Percentiles rank a stretch among this genome's conserved stretches.
Evolutionary conservation across 2,329 filamentous ascomycete genomes (phyloP).

Genomic region (Dryadomyces quercivorus): DNA sequence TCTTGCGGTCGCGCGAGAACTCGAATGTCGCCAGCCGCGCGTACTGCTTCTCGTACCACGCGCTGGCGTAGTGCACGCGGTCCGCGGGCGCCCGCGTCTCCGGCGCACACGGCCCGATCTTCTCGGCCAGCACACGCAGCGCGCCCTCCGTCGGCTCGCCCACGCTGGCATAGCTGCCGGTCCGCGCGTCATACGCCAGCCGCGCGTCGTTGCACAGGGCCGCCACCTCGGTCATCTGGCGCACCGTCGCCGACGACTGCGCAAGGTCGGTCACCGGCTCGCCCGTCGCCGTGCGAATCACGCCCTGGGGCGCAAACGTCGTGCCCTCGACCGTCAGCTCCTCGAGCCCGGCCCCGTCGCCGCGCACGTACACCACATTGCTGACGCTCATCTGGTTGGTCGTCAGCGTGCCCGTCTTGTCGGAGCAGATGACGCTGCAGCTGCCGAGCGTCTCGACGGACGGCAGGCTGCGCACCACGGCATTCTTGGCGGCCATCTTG

Average conservation of each 20-base stretch:
- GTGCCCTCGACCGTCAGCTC: conserved; percentile 87
- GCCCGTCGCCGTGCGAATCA: conserved; percentile 51
- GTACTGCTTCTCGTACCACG: conserved; percentile 67
- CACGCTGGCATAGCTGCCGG: conserved; percentile 63
- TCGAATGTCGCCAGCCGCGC: conserved; percentile 79
- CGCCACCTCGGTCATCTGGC: conserved; percentile 61
- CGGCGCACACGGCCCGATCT: conserved; percentile 73
- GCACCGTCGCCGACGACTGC: conserved; percentile 61
- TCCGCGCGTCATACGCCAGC: conserved; percentile 69
- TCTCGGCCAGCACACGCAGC: conserved; percentile 80
- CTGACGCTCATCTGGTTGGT: conserved; percentile 99
- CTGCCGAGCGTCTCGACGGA: conserved; percentile 97
- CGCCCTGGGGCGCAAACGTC: conserved; percentile 76
- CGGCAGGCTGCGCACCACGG: conserved; percentile 87
- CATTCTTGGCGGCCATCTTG: conserved; percentile 98
- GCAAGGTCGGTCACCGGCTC: conserved; percentile 57
- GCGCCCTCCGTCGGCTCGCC: conserved; percentile 95
- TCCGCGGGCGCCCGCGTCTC: conserved; percentile 40
- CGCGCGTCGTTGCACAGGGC: conserved; percentile 82
- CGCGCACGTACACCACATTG: conserved; percentile 75
- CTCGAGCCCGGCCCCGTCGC: conserved; percentile 60
- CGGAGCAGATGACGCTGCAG: conserved; percentile 98
- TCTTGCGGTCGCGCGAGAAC: conserved; percentile 96
- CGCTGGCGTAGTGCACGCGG: conserved; percentile 69
- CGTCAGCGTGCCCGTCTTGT: conserved; percentile 96